Evolutionary conservation across 2,329 filamentous ascomycete genomes (phyloP).

Genomic region (Chrysosporium keratinophilum): DNA sequence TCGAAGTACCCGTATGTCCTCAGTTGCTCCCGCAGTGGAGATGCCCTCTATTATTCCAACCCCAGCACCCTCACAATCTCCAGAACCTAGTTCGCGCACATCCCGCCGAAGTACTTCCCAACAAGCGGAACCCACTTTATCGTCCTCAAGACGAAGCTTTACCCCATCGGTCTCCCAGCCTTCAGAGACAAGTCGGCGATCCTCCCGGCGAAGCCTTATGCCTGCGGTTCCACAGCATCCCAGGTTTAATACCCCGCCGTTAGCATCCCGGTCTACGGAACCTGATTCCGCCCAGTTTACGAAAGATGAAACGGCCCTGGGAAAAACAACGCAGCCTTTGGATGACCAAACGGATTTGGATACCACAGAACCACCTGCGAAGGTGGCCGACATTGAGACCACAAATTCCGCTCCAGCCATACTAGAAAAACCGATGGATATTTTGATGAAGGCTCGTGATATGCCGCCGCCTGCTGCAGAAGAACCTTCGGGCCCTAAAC

Average conservation of each 20-base stretch:
- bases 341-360: slow-evolving; percentile 38
- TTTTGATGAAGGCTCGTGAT: slow-evolving; percentile 75
- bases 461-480: slow-evolving; percentile 54
- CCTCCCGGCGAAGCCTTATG: background rate
- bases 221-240: background rate
- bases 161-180: slow-evolving; percentile 1
- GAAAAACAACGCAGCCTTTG: background rate
- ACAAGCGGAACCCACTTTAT: slow-evolving; percentile 13
- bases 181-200: slow-evolving; percentile 27
- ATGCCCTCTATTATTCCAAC: slow-evolving; percentile 36
- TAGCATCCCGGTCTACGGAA: background rate
- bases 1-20: slow-evolving; percentile 32
- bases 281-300: background rate
- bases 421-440: slow-evolving; percentile 85
- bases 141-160: slow-evolving; percentile 20
- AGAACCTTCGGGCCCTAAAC: slow-evolving; percentile 65
- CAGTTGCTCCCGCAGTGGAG: slow-evolving; percentile 31
- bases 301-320: background rate
- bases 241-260: background rate
- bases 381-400: slow-evolving; percentile 50
- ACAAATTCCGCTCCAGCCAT: slow-evolving; percentile 67
- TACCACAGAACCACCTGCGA: slow-evolving; percentile 52
- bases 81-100: slow-evolving; percentile 34
- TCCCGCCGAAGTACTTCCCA: slow-evolving; percentile 28
- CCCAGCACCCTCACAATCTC: slow-evolving; percentile 46